phyloP scores from a whole-genome alignment of 176 grass and related monocot species.

The Rhipidocladum racemiflorum region DNA sequence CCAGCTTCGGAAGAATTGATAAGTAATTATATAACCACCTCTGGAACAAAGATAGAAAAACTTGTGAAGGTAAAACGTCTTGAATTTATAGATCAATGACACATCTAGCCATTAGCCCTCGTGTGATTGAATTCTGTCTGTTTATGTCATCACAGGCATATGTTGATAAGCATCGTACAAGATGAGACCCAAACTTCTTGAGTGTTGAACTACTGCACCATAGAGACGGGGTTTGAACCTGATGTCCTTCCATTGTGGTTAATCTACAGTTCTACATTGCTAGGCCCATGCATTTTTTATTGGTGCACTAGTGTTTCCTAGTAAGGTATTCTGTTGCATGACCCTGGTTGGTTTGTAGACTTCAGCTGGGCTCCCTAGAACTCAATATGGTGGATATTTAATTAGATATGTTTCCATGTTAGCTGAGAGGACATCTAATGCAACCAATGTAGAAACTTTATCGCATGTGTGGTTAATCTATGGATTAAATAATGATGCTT shows the following conservation, averaged over 20 bases:
- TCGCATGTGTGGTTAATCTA: conserved; percentile 24
- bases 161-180: conserved; percentile 34
- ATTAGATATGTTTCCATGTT: conserved; percentile 34
- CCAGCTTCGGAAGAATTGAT: conserved; percentile 42
- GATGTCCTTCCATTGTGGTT: conserved; percentile 1
- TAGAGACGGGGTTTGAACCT: conserved; percentile 14
- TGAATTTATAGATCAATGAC: background rate
- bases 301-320: conserved; percentile 32
- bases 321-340: conserved; percentile 36
- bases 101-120: conserved; percentile 3
- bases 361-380: conserved; percentile 25
- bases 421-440: conserved; percentile 19
- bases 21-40: conserved; percentile 35
- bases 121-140: conserved; percentile 23
- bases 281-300: conserved; percentile 20
- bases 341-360: conserved; percentile 32
- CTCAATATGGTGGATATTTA: conserved; percentile 17
- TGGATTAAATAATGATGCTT: conserved; percentile 18
- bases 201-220: conserved; percentile 16
- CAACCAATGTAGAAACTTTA: conserved; percentile 5
- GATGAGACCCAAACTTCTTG: conserved; percentile 20
- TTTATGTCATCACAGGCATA: conserved; percentile 45
- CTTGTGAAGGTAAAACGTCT: conserved; percentile 62
- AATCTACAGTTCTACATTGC: conserved; percentile 5
- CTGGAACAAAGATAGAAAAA: conserved; percentile 51